These are phyloP conservation scores for Sporothrix mexicana DNA, from an alignment of 2,329 filamentous ascomycete species.

Conservation along the genomic window DNA sequence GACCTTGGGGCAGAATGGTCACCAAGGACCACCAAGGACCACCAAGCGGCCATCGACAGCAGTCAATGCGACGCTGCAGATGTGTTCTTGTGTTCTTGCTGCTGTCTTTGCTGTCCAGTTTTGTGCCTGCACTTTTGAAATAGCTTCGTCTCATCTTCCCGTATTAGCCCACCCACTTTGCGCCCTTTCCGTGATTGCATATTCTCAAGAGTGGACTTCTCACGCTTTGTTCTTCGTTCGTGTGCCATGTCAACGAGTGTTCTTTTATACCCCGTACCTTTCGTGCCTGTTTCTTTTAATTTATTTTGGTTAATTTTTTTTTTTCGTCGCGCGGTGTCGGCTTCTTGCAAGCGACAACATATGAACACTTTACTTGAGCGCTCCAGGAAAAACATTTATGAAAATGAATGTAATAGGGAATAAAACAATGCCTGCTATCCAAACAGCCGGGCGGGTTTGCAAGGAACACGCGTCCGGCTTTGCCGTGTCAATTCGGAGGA, in stretches of 20 bases:
- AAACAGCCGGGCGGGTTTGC: conserved; percentile 14
- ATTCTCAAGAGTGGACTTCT: neutral
- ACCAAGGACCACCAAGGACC: too few relatives aligned
- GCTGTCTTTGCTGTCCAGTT: neutral
- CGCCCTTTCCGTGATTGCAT: conserved; percentile 13
- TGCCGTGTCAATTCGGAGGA: conserved; percentile 17
- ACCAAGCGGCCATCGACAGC: neutral
- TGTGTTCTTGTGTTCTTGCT: too few relatives aligned
- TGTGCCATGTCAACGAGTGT: neutral
- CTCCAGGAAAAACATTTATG: neutral
- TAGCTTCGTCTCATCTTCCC: conserved; percentile 22
- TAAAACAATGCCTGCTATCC: neutral
- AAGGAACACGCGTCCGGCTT: neutral
- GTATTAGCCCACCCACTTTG: conserved; percentile 5
- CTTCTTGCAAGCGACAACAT: neutral
- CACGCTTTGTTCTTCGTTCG: neutral
- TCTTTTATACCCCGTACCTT: neutral
- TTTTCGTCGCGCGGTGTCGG: neutral
- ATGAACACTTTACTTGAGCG: neutral
- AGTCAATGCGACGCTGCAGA: neutral
- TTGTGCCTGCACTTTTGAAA: neutral
- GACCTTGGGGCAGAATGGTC: neutral
- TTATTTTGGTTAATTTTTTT: neutral
- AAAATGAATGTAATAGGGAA: neutral
- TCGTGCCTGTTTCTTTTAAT: neutral